A percentile compares a stretch with the other conserved stretches of the same genome.
Conservation (phyloP, 805 yeast species). For the Alloascoidea africana region DNA sequence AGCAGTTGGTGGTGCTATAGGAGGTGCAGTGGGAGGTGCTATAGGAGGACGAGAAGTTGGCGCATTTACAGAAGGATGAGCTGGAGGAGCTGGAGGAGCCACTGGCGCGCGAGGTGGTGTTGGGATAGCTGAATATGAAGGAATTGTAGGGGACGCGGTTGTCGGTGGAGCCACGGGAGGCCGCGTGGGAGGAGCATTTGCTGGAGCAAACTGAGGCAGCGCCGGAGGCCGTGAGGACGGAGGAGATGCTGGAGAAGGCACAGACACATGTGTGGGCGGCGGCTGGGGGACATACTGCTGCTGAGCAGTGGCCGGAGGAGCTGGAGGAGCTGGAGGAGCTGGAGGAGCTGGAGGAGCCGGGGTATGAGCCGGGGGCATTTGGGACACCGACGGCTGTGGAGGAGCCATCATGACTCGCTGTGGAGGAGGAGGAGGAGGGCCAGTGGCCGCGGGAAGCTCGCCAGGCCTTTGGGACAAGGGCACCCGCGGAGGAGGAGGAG, state of each 20-base stretch:
- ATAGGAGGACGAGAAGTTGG: too few relatives aligned
- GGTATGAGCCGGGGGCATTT: conserved; percentile 10
- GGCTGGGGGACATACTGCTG: conserved; percentile 11
- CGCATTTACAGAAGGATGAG: conserved; percentile 12
- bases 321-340: conserved; percentile 10
- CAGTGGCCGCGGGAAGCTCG: conserved; percentile 8
- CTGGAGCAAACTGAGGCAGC: conserved; percentile 11
- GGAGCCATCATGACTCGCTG: conserved; percentile 6
- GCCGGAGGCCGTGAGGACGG: conserved; percentile 12
- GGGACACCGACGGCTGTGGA: conserved; percentile 5
- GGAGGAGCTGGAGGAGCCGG: conserved; percentile 7
- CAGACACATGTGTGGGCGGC: conserved; percentile 7
- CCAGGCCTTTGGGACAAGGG: too few relatives aligned
- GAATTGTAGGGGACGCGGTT: conserved; percentile 7
- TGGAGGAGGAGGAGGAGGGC: conserved; percentile 5
- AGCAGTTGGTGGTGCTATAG: conserved; percentile 14
- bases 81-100: conserved; percentile 11
- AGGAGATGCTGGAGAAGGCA: conserved; percentile 12
- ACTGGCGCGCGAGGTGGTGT: conserved; percentile 6
- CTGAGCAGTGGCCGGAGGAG: conserved; percentile 7
- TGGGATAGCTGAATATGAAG: conserved; percentile 11
- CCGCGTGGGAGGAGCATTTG: conserved; percentile 11
- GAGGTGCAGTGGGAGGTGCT: conserved; percentile 12
- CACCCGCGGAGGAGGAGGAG: conserved; percentile 15
- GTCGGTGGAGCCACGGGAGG: conserved; percentile 11